Conservation (phyloP, 2,329 filamentous ascomycete species). For the Cadophora luteo-olivacea region DNA sequence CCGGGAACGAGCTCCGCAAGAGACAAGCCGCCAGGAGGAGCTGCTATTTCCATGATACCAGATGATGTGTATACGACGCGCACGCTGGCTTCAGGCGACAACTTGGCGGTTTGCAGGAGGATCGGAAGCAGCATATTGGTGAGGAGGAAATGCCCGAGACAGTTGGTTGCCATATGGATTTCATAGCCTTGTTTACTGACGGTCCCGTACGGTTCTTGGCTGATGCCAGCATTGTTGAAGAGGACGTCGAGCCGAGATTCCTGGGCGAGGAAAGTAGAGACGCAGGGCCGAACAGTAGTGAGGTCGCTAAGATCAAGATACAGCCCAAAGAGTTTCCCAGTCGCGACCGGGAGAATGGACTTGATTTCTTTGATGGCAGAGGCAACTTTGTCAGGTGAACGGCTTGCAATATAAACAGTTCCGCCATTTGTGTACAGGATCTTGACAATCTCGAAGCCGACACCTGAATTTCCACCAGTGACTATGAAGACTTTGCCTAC, state of each 20-base stretch:
- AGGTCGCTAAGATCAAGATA: constrained; percentile 49
- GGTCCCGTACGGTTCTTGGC: constrained; percentile 40
- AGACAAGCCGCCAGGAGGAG: constrained; percentile 26
- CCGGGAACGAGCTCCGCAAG: constrained; percentile 25
- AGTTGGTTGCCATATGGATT: constrained; percentile 47
- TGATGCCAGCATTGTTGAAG: constrained; percentile 49
- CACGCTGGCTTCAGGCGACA: constrained; percentile 22
- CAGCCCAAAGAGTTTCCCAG: constrained; percentile 46
- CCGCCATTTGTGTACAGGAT: constrained; percentile 50
- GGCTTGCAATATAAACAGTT: constrained; percentile 51
- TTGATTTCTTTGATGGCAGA: constrained; percentile 44
- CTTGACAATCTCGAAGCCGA: constrained; percentile 47
- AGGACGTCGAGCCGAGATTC: constrained; percentile 50
- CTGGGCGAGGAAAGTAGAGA: constrained; percentile 43
- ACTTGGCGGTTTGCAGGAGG: constrained; percentile 25
- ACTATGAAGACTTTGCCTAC: constrained; percentile 50
- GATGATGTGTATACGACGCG: constrained; percentile 35
- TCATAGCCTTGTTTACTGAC: constrained; percentile 45
- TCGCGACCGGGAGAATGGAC: constrained; percentile 42
- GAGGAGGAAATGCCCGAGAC: constrained; percentile 47
- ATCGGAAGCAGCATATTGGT: constrained; percentile 44
- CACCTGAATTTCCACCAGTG: constrained; percentile 45
- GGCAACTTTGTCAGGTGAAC: constrained; percentile 46
- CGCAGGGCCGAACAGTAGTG: constrained; percentile 45
- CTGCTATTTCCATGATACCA: constrained; percentile 26